Base-by-base conservation (phyloP, 345 rosid species). In the Gossypium anomalum region DNA sequence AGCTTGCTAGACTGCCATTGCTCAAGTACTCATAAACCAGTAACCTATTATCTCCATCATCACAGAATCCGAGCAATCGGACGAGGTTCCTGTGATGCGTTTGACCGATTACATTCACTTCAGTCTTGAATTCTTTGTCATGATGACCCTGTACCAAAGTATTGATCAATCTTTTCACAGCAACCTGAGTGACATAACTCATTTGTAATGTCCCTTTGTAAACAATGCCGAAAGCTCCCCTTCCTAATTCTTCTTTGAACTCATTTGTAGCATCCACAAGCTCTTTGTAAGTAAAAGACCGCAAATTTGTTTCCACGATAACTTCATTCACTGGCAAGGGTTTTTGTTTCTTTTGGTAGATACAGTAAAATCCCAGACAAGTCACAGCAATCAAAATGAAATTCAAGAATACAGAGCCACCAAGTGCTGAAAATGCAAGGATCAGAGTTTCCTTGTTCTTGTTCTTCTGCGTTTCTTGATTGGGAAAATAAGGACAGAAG, bases 61-160 rank as follows among this genome's bases (percentile, higher is more conserved):
- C 68, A 15, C 88, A 85, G 61, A 78, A 77, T 23, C 88, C 86
- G 49, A 73, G 73, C 17, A 85, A 72, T 56, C 78, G 57, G 1
- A 85, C 86, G 47, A 85, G 67, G 51, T 83, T 85, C 62, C 83
- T 83, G 47, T 85, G 88, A 71, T 85, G 86, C 2, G 81, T 81
- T 9, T 83, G 81, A 1, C 88, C 86, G 2, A 83, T 85, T 20
- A 66, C 82, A 64, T 78, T 79, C 62, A 83, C 83, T 73, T 85
- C 88, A 10, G 82, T 75, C 67, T 82, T 78, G 49, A 85, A 85
- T 73, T 81, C 88, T 77, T 81, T 81, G 53, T 82, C 83, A 6
- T 76, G 75, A 69, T 82, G 1, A 34, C 7, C 86, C 1, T 78
- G 81, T 23, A 79, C 76, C 53, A 38, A 8, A 51, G 81, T 81